Evolutionary conservation across 163 green algal species (phyloP), one percentile per base, ranked within the genome.

Genomic region (Scenedesmus sp.): DNA sequence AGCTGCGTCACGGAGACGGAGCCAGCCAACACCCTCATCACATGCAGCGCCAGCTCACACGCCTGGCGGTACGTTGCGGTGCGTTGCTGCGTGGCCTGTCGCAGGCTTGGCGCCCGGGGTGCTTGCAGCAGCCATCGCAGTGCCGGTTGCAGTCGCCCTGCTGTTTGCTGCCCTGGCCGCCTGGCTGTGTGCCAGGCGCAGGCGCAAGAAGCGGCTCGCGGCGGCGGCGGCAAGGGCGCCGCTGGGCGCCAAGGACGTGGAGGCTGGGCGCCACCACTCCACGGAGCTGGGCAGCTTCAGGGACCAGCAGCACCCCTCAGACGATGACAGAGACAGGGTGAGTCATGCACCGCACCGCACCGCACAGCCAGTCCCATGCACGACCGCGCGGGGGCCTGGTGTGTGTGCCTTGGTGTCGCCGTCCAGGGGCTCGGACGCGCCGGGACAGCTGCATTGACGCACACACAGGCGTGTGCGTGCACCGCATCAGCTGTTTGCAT

Each of bases 81-180:
- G 30, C 9, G 6, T 9, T 49, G 35, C 16, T 44, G 35, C 49
- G 12, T 81, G 16, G 35, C 16, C 16, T 2, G 1, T 24, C n/a
- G 72, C 72, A 81, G 72, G 72, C 35, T 35, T 81, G 13, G 35
- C 72, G 2, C 35, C 72, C 49, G 76, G 76, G 22, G 35, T 37
- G 76, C 76, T 83, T 22, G 40, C 76, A 53, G 76, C 76, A 24
- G 83, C 83, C 37, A 49, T 81, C 70, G 61, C 61, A 35, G 83
- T 78, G 72, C 83, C 83, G 30, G 82, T 87, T 22, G 82, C 33
- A 24, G 82, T 43, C 33, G 82, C 18, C 10, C 35, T 82, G 83
- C 59, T 89, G 83, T 7, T 24, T 20, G n/a, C 72, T 53, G 83
- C 56, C 3, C 26, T 89, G 83, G 24, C 30, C 5, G 42, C 26